Evolutionary conservation across 495 filamentous ascomycete species (phyloP).

Genomic region (Xylaria intraflava): DNA sequence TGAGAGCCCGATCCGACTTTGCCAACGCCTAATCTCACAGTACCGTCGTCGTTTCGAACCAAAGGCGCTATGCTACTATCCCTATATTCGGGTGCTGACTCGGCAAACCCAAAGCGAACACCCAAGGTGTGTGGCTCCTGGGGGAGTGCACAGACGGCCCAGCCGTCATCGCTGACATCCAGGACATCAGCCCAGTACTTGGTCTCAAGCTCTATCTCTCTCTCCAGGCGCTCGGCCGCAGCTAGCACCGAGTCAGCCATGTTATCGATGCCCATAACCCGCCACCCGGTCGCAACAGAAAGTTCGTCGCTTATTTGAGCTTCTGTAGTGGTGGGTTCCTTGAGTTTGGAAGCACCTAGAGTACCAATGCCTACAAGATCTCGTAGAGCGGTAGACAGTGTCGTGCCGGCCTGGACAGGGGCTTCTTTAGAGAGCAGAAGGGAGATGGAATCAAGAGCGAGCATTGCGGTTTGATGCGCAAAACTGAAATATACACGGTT

Average conservation of each 20-base stretch:
- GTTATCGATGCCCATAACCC: conserved; percentile 64
- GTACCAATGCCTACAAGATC: conserved; percentile 63
- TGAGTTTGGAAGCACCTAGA: conserved; percentile 65
- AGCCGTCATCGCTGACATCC: conserved; percentile 72
- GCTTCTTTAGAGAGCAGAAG: conserved; percentile 72
- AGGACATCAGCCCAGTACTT: conserved; percentile 86
- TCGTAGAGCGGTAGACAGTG: conserved; percentile 64
- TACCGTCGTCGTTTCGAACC: conserved; percentile 65
- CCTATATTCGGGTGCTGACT: conserved; percentile 71
- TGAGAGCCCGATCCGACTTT: conserved; percentile 49
- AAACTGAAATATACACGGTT: conserved; percentile 14
- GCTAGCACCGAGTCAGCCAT: conserved; percentile 69
- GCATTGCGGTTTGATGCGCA: conserved; percentile 59
- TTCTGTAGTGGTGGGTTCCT: conserved; percentile 50
- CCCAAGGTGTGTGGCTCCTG: conserved; percentile 67
- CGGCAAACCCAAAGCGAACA: conserved; percentile 83
- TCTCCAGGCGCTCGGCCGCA: conserved; percentile 63
- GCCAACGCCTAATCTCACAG: conserved; percentile 65
- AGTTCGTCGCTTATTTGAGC: conserved; percentile 49
- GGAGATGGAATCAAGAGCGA: conserved; percentile 76
- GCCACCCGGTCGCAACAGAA: conserved; percentile 66
- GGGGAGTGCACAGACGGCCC: conserved; percentile 71
- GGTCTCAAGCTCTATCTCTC: conserved; percentile 69
- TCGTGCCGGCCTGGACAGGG: conserved; percentile 57
- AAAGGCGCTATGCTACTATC: conserved; percentile 72